Evolutionary conservation across 768 basidiomycete genomes (phyloP), one percentile per base, ranked within the genome.

Genomic region (Cyathus striatus): DNA sequence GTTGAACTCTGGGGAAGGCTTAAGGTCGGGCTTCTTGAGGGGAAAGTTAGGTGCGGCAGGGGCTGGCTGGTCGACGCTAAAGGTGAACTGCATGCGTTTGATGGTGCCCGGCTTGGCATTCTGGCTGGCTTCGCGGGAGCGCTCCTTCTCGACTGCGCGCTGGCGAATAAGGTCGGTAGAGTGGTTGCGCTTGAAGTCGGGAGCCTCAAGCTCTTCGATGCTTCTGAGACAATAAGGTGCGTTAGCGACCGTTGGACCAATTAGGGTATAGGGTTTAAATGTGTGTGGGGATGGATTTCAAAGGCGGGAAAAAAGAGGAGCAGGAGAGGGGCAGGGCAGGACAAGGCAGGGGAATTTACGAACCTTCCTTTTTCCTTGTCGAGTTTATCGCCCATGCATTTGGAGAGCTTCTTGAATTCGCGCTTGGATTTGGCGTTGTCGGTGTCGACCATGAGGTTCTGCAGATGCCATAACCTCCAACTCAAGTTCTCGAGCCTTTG

Each of bases 301-400:
- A 22, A 25, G 34, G 40, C 20, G 27, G n/a, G n/a, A n/a, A n/a
- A n/a, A n/a, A n/a, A n/a, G n/a, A n/a, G n/a, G n/a, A n/a, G n/a
- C n/a, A n/a, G n/a, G n/a, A n/a, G n/a, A n/a, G n/a, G n/a, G n/a
- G n/a, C n/a, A n/a, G n/a, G n/a, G n/a, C n/a, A n/a, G n/a, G n/a
- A n/a, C n/a, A n/a, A n/a, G n/a, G n/a, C n/a, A n/a, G n/a, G n/a
- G n/a, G n/a, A n/a, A n/a, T n/a, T n/a, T n/a, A 77, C 87, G 49
- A 40, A 90, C 90, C 86, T 68, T 58, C 90, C 90, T 67, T 90
- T 91, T 68, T 92, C 90, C 68, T 88, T 90, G 75, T 92, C 90
- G 54, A 92, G 73, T 63, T 88, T 90, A 70, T 92, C 90, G 49
- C 90, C 79, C 90, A 92, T 92, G 60, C 65, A 78, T 64, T 86